phyloP scores from a whole-genome alignment of 129 eudicot species.

The Glebionis coronaria region DNA sequence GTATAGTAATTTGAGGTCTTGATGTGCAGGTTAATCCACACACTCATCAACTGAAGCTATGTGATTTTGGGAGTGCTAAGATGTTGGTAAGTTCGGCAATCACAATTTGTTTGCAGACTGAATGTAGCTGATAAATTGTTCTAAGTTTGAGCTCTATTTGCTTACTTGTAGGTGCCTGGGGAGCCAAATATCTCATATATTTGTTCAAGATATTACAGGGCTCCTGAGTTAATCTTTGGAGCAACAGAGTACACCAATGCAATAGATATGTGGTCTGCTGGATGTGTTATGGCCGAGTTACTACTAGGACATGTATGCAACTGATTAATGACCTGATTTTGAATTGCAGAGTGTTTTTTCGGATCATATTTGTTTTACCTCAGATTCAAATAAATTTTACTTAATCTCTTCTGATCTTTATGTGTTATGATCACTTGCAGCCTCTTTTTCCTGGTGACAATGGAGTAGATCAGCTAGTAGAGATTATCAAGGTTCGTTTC shows the following conservation, averaged over 20 bases:
- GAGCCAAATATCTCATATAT: constrained; percentile 97
- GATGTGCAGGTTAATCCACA: constrained; percentile 80
- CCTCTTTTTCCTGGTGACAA: constrained; percentile 99
- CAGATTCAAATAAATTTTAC: neutral
- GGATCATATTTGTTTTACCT: neutral
- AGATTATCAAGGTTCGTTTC: constrained; percentile 70
- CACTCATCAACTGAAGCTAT: constrained; percentile 88
- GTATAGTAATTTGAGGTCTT: constrained; percentile 21
- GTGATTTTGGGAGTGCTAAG: constrained; percentile 98
- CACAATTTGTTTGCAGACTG: neutral
- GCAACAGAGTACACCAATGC: constrained; percentile 95
- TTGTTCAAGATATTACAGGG: constrained; percentile 90
- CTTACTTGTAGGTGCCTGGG: constrained; percentile 62
- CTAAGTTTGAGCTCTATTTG: constrained; percentile 5
- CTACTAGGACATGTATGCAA: constrained; percentile 73
- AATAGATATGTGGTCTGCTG: constrained; percentile 97
- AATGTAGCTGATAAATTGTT: neutral
- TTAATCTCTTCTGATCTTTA: constrained; percentile 6
- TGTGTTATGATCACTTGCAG: constrained; percentile 38
- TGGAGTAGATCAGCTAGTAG: constrained; percentile 96
- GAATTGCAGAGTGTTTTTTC: neutral
- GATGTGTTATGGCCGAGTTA: constrained; percentile 93
- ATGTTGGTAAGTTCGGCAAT: constrained; percentile 55
- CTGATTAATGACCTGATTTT: constrained; percentile 8
- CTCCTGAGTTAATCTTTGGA: constrained; percentile 93